A percentile compares a stretch with the other conserved stretches of the same genome.
These are phyloP conservation scores for Emericellopsis terricola DNA, from an alignment of 495 filamentous ascomycete species.

Conservation along the genomic window DNA sequence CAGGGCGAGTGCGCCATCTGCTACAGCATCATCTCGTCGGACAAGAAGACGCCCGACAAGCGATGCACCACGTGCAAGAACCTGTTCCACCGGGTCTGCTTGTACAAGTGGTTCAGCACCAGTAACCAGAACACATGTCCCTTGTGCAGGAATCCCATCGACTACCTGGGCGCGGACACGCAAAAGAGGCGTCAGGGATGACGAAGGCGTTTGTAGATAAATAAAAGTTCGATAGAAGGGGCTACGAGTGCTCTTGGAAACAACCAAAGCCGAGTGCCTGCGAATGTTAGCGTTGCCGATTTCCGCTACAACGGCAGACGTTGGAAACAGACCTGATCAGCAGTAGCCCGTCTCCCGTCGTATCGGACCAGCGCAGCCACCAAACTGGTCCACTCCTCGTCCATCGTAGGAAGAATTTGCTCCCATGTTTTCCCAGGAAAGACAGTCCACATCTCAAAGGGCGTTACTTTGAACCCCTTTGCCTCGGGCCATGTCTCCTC, in stretches of 20 bases:
- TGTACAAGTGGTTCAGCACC: slow-evolving; percentile 92
- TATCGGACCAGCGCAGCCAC: slow-evolving; percentile 16
- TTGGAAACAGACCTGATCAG: slow-evolving; percentile 2
- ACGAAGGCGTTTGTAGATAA: background rate
- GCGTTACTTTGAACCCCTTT: slow-evolving; percentile 23
- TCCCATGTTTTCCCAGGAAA: slow-evolving; percentile 22
- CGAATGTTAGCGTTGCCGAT: background rate
- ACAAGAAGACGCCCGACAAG: slow-evolving; percentile 80
- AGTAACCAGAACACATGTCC: slow-evolving; percentile 82
- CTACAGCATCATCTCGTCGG: slow-evolving; percentile 77
- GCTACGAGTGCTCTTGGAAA: background rate
- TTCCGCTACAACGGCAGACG: background rate
- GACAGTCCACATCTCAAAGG: slow-evolving; percentile 33
- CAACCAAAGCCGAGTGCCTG: background rate
- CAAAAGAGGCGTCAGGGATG: slow-evolving; percentile 1
- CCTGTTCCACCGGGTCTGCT: slow-evolving; percentile 71
- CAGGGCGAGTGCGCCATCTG: slow-evolving; percentile 95
- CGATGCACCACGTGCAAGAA: slow-evolving; percentile 87
- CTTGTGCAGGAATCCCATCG: slow-evolving; percentile 71
- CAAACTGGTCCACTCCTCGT: slow-evolving; percentile 12
- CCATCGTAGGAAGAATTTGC: slow-evolving; percentile 18
- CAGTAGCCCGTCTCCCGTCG: slow-evolving; percentile 11
- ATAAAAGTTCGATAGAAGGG: background rate
- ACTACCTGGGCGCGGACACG: slow-evolving; percentile 24
- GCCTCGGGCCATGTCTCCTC: slow-evolving; percentile 57